Evolutionary conservation across 257 asterid species (phyloP).

Genomic region (Cruciata laevipes): DNA sequence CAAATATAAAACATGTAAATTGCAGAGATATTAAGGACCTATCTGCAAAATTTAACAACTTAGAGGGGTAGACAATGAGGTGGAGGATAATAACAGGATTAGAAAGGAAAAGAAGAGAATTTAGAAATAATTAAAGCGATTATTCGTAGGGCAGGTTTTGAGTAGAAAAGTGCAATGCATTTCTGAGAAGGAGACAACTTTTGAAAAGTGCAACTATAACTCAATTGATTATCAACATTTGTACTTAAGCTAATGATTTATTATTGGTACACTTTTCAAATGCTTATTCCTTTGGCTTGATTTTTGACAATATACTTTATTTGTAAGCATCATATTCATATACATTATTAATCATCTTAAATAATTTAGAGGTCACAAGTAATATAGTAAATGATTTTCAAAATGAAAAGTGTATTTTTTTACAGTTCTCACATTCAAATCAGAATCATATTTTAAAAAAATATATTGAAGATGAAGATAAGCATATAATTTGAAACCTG

Average conservation of each 20-base stretch:
- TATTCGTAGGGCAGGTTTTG: not conserved
- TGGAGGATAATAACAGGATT: constrained; percentile 1
- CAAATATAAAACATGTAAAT: not conserved
- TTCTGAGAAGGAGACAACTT: not conserved
- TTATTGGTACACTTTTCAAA: too few species aligned
- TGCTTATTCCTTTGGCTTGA: not conserved
- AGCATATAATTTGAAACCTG: too few species aligned
- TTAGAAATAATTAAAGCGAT: not conserved
- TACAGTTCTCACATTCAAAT: too few species aligned
- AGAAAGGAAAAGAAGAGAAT: not conserved
- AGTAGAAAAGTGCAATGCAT: not conserved
- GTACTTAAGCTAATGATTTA: not conserved
- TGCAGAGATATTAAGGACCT: not conserved
- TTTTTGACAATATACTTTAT: too few species aligned
- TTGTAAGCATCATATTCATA: too few species aligned
- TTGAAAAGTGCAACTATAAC: not conserved
- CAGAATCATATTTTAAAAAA: too few species aligned
- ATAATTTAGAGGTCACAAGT: too few species aligned
- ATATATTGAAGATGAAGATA: too few species aligned
- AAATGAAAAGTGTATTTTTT: too few species aligned
- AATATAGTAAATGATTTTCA: too few species aligned
- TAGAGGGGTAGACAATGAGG: constrained; percentile 5
- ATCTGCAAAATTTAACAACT: not conserved
- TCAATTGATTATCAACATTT: not conserved
- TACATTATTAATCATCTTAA: too few species aligned